Base-by-base conservation (phyloP, 1,139 yeast genomes). In the Yamadazyma blattariae region DNA sequence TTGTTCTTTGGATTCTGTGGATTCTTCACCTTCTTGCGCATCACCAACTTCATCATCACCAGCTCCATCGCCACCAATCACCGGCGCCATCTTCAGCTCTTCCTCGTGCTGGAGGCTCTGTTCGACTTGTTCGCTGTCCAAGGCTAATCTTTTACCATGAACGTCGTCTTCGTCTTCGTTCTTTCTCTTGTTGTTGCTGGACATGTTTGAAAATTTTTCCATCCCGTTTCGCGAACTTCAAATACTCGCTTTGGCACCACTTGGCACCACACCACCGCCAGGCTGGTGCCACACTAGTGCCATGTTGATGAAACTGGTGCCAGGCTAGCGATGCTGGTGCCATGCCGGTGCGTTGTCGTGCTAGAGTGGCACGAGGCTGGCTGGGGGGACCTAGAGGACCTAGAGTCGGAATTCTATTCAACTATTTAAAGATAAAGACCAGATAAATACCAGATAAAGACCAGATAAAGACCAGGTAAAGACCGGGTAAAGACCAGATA, bases 81-180 rank as follows among this genome's bases (percentile, higher is more conserved):
- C 59, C 3, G 74, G 73, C 0, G 77, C 76, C 8, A 72, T 67
- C 36, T 64, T 66, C 16, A 64, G 61, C 27, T 60, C 61, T 35
- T 69, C 76, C 33, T 67, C 67, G 38, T 61, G 56, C 36, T 59
- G 57, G 32, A 59, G 61, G 15, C 41, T 45, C 33, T 47, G 46
- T 13, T 57, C 67, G 52, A 51, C 57, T 54, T 48, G 71, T 35
- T 75, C 81, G 25, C 77, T 74, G 42, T 83, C 89, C 48, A 84
- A 69, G 1, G 94, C 92, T 7, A 82, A 83, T 38, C 94, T 64
- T 51, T 84, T 84, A 39, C 58, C 64, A 40, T 65, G 71, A 13
- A 50, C 52, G n/a, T 48, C 52, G 2, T 57, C 42, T 12, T 55
- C 49, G 36, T 69, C 75, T 45, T 83, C 89, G 60, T 79, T 82